Evolutionary conservation across 2,329 filamentous ascomycete genomes (phyloP).

Genomic region (Pseudopithomyces maydicus): DNA sequence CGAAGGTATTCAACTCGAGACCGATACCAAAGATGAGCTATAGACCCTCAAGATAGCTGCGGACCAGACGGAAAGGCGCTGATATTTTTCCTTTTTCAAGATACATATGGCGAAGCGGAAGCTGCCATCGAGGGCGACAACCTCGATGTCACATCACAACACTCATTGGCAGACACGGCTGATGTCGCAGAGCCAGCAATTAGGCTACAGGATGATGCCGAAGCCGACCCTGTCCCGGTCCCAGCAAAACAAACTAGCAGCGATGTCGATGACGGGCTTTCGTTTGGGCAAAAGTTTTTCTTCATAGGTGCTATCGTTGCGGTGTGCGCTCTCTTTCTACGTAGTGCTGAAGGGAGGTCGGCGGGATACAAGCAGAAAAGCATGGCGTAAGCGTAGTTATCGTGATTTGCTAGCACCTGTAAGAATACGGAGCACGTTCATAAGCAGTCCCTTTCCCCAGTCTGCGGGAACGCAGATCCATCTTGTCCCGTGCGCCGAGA

Average conservation of each 20-base stretch:
- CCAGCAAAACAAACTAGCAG: slow-evolving; percentile 17
- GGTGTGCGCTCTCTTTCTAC: slow-evolving; percentile 48
- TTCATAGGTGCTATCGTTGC: slow-evolving; percentile 51
- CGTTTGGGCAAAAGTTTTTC: slow-evolving; percentile 51
- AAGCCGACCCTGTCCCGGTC: slow-evolving; percentile 22
- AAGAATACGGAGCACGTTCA: slow-evolving; percentile 16
- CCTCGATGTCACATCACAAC: slow-evolving; percentile 46
- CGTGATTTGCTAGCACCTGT: slow-evolving; percentile 11
- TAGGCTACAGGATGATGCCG: slow-evolving; percentile 26
- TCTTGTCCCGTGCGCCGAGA: slow-evolving; percentile 7
- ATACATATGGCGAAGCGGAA: slow-evolving; percentile 51
- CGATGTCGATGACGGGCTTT: slow-evolving; percentile 44
- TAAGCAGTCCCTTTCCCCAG: slow-evolving; percentile 8
- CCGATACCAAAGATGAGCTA: slow-evolving; percentile 63
- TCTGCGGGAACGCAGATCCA: slow-evolving; percentile 10
- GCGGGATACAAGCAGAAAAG: slow-evolving; percentile 44
- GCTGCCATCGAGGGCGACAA: slow-evolving; percentile 47
- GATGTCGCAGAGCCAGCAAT: slow-evolving; percentile 33
- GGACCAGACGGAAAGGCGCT: slow-evolving; percentile 47
- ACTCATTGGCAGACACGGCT: slow-evolving; percentile 20
- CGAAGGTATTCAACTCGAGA: slow-evolving; percentile 80
- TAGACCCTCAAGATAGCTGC: slow-evolving; percentile 56
- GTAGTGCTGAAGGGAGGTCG: slow-evolving; percentile 30
- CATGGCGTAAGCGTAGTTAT: slow-evolving; percentile 47
- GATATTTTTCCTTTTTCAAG: slow-evolving; percentile 49